Conservation (phyloP, 208 protist genomes). For the Trypanosoma mega region DNA sequence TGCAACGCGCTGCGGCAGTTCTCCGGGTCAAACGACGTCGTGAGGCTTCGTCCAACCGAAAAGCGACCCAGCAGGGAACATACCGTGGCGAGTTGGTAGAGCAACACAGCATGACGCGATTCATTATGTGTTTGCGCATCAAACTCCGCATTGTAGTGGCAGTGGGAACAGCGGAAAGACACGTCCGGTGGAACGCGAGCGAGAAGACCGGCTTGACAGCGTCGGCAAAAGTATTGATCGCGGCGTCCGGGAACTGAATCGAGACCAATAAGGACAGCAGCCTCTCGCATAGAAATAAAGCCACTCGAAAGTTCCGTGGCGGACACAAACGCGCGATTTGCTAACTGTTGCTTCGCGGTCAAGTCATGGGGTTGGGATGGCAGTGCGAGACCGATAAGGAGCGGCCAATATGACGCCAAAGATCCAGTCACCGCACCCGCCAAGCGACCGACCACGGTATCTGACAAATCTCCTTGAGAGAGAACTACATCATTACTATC, state of each 20-base stretch:
- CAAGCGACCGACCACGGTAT: no score
- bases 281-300: slow-evolving; percentile 20
- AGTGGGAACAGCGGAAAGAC: slow-evolving; percentile 50
- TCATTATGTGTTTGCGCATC: slow-evolving; percentile 36
- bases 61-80: slow-evolving; percentile 54
- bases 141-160: slow-evolving; percentile 79
- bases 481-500: no score
- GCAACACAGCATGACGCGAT: slow-evolving; percentile 48
- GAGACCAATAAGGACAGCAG: slow-evolving; percentile 36
- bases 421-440: slow-evolving; percentile 17
- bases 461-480: no score
- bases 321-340: slow-evolving; percentile 28
- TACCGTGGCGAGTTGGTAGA: slow-evolving; percentile 64
- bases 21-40: slow-evolving; percentile 26
- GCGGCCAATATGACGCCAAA: slow-evolving; percentile 59
- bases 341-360: slow-evolving; percentile 32
- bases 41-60: slow-evolving; percentile 48
- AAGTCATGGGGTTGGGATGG: slow-evolving; percentile 35
- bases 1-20: slow-evolving; percentile 27
- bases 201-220: slow-evolving; percentile 49
- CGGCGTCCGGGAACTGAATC: slow-evolving; percentile 27
- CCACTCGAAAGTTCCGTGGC: slow-evolving; percentile 26
- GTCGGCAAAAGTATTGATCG: slow-evolving; percentile 55
- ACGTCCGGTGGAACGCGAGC: slow-evolving; percentile 27
- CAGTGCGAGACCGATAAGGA: slow-evolving; percentile 40